Percentiles rank a stretch among this genome's conserved stretches.
Conservation (phyloP, 768 basidiomycete species). For the Suillus discolor region DNA sequence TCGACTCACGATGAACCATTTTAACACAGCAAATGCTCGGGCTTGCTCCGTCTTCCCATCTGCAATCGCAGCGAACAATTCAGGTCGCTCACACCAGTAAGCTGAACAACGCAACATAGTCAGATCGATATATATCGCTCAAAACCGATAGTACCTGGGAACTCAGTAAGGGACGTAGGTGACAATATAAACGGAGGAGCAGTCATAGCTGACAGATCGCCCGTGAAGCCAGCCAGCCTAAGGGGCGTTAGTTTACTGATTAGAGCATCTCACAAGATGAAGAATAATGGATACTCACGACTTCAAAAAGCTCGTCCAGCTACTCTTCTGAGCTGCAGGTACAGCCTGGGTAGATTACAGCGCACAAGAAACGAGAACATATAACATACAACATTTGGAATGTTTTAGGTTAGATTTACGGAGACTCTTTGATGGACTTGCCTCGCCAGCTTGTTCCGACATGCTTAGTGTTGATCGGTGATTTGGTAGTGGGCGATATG, state of each 20-base stretch:
- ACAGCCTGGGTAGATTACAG: conserved; percentile 54
- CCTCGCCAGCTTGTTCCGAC: conserved; percentile 47
- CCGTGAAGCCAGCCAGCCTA: conserved; percentile 85
- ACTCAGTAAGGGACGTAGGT: conserved; percentile 89
- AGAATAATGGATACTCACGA: conserved; percentile 53
- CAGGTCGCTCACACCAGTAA: conserved; percentile 97
- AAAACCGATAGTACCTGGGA: conserved; percentile 62
- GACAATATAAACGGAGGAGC: conserved; percentile 93
- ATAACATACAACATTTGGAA: conserved; percentile 34
- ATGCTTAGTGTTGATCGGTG: conserved; percentile 20
- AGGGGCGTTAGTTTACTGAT: conserved; percentile 10
- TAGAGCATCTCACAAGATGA: background rate
- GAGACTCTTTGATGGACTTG: conserved; percentile 28
- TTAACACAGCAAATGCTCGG: conserved; percentile 77
- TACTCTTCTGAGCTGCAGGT: conserved; percentile 79
- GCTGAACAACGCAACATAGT: conserved; percentile 45
- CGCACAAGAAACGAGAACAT: conserved; percentile 19
- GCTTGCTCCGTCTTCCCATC: conserved; percentile 74
- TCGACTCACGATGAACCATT: conserved; percentile 87
- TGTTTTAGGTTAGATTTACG: conserved; percentile 25
- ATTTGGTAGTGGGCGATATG: conserved; percentile 14
- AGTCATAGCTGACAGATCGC: conserved; percentile 83
- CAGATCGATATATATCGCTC: background rate
- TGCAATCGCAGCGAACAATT: conserved; percentile 84
- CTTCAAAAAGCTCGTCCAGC: conserved; percentile 92